Evolutionary conservation across 1,139 yeast genomes (phyloP).

Genomic region (Hansenula sp.): DNA sequence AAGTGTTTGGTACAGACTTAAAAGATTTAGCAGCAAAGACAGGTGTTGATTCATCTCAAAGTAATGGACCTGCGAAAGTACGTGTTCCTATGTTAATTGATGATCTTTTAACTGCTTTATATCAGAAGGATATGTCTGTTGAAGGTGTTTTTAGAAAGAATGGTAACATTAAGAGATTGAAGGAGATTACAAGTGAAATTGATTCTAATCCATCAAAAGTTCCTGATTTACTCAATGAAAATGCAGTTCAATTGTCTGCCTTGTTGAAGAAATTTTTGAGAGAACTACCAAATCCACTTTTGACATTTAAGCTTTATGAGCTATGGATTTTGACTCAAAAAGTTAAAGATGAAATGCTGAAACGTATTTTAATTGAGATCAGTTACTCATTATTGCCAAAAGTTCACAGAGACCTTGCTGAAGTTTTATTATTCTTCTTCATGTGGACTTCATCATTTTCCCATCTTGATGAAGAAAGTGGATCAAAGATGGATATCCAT

Average conservation of each 20-base stretch:
- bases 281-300: conserved; percentile 87
- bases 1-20: conserved; percentile 78
- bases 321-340: conserved; percentile 79
- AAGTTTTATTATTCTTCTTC: conserved; percentile 80
- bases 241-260: conserved; percentile 92
- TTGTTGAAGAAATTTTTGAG: conserved; percentile 86
- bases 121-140: conserved; percentile 91
- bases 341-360: conserved; percentile 40
- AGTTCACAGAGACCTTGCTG: conserved; percentile 79
- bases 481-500: conserved; percentile 96
- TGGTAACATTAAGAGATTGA: conserved; percentile 85
- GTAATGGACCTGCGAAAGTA: conserved; percentile 79
- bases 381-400: conserved; percentile 80
- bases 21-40: conserved; percentile 66
- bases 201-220: conserved; percentile 70
- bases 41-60: conserved; percentile 84
- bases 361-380: conserved; percentile 59
- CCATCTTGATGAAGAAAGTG: conserved; percentile 77
- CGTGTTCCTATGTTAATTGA: conserved; percentile 85
- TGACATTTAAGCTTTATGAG: conserved; percentile 73
- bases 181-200: conserved; percentile 69
- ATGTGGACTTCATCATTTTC: conserved; percentile 97
- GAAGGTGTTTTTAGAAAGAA: conserved; percentile 96
- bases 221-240: conserved; percentile 73
- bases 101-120: conserved; percentile 77